Base-by-base conservation (phyloP, 2,329 filamentous ascomycete species). In the Didymella keratinophila region DNA sequence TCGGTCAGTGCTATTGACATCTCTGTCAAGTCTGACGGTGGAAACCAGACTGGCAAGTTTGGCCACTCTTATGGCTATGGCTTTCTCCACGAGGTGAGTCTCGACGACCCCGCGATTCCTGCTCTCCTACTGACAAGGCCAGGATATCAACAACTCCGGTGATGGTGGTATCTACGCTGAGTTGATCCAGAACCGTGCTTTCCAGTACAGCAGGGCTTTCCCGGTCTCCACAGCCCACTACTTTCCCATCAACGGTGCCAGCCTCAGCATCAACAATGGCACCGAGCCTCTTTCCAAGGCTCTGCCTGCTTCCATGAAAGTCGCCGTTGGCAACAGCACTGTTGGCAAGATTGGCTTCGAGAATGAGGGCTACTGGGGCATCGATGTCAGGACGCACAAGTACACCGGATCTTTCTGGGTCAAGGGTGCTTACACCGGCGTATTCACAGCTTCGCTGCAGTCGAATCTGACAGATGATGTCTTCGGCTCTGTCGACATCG, bases 111-210 rank as follows among this genome's bases (percentile, higher is more conserved):
- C 5, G 16, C 23, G 6, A 1, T 16, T 1, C 3, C 16, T 7
- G 14, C 11, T 2, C 8, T 18, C 41, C 41, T 43, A n/a, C 56
- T 68, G 21, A 67, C 20, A 3, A 1, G 1, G 1, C 23, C 6
- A 73, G 70, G 70, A 73, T 16, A 88, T 88, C 72, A 87, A 87
- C 73, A 86, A 89, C 72, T 88, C 86, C 2, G 88, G 89, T 2
- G 89, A 92, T 69, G 89, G 89, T 21, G 89, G 89, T 5, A 84
- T 91, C 61, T 91, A 92, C 70, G 89, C 86, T 47, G 88, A 92
- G 69, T 75, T 92, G 55, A 84, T 92, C 56, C 84, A 83, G 50
- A 92, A 92, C 74, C 83, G 88, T 47, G 89, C 88, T 11, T 91
- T 92, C 68, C 89, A 92, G 73, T 81, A 79, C 59, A 71, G 68